Evolutionary conservation across 495 filamentous ascomycete species (phyloP).

Genomic region (Cercophora samala): DNA sequence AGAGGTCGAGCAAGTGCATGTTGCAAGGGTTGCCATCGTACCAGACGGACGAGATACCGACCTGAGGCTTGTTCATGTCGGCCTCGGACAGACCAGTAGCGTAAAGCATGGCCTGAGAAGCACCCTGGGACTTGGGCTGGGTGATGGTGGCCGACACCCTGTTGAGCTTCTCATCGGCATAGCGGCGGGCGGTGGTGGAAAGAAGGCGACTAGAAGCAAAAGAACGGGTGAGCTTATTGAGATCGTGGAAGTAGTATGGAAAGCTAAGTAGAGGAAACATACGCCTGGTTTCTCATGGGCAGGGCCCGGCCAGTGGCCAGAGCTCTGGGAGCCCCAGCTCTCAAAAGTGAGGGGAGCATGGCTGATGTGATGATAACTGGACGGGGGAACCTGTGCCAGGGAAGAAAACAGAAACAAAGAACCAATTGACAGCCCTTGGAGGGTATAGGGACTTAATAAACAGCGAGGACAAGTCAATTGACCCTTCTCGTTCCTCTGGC

Average conservation of each 20-base stretch:
- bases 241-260: neutral
- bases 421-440: slow-evolving; percentile 16
- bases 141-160: slow-evolving; percentile 80
- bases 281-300: slow-evolving; percentile 39
- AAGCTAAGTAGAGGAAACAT: slow-evolving; percentile 20
- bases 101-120: slow-evolving; percentile 98
- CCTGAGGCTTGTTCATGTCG: slow-evolving; percentile 91
- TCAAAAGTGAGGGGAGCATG: slow-evolving; percentile 42
- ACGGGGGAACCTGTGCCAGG: neutral
- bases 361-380: slow-evolving; percentile 12
- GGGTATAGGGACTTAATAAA: neutral
- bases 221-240: slow-evolving; percentile 12
- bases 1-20: slow-evolving; percentile 94
- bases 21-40: slow-evolving; percentile 97
- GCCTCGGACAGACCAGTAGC: slow-evolving; percentile 78
- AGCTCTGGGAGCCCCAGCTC: slow-evolving; percentile 41
- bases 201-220: slow-evolving; percentile 38
- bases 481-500: slow-evolving; percentile 12
- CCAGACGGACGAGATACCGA: slow-evolving; percentile 90
- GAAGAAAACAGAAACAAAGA: slow-evolving; percentile 7
- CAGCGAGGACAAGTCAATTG: slow-evolving; percentile 23
- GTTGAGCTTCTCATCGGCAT: slow-evolving; percentile 62
- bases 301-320: slow-evolving; percentile 35
- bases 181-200: slow-evolving; percentile 37
- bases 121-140: slow-evolving; percentile 94